Evolutionary conservation across 352 stramenopile species (phyloP).

Genomic region (Phytophthora nicotianae): DNA sequence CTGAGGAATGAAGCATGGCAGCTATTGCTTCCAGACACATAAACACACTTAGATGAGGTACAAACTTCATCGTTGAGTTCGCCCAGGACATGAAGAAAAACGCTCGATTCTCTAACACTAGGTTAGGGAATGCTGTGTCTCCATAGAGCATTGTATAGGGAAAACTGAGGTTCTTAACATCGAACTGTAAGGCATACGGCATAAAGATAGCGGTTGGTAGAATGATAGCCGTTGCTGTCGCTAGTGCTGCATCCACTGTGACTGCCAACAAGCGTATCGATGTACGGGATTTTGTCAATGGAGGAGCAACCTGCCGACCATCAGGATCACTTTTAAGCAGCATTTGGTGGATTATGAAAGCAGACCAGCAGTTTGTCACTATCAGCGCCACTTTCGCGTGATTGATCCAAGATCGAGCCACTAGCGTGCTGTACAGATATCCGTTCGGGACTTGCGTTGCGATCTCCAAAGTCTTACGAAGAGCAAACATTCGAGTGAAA

Average conservation of each 20-base stretch:
- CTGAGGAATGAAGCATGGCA: slow-evolving; percentile 17
- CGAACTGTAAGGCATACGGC: slow-evolving; percentile 33
- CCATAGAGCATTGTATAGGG: slow-evolving; percentile 40
- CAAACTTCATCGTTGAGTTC: slow-evolving; percentile 33
- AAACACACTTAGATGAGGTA: slow-evolving; percentile 49
- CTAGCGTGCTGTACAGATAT: slow-evolving; percentile 47
- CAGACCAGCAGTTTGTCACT: slow-evolving; percentile 43
- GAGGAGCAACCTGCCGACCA: neutral
- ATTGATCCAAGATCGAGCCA: slow-evolving; percentile 59
- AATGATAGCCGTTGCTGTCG: slow-evolving; percentile 5
- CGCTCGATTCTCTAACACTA: slow-evolving; percentile 54
- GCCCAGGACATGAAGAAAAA: slow-evolving; percentile 39
- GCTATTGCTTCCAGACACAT: slow-evolving; percentile 32
- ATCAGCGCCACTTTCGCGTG: slow-evolving; percentile 48
- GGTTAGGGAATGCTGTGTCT: slow-evolving; percentile 48
- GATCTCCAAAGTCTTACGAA: slow-evolving; percentile 50
- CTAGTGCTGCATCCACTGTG: slow-evolving; percentile 16
- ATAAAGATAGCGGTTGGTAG: slow-evolving; percentile 20
- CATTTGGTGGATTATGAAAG: slow-evolving; percentile 32
- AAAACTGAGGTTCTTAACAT: slow-evolving; percentile 43
- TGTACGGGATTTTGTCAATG: neutral
- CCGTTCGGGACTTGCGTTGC: slow-evolving; percentile 46
- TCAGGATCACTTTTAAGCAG: slow-evolving; percentile 1
- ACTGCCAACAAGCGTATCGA: slow-evolving; percentile 15
- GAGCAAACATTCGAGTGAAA: slow-evolving; percentile 35